Percentiles rank a stretch among this genome's conserved stretches.
Evolutionary conservation across 768 basidiomycete genomes (phyloP).

Genomic region (Phanerochaete carnosa): DNA sequence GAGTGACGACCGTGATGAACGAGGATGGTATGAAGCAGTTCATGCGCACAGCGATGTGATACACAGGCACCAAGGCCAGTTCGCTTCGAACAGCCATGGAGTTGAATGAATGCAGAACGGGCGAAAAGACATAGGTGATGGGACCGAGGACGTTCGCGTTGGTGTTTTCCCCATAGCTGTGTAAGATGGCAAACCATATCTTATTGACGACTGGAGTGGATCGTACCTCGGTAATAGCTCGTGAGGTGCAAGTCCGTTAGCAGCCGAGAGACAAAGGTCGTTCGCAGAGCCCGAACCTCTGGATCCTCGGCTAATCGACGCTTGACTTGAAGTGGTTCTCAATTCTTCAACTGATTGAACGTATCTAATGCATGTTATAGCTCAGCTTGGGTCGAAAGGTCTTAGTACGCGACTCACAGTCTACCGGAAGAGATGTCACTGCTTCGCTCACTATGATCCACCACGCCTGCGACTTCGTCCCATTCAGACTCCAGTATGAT

Average conservation of each 20-base stretch:
- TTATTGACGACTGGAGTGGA: neutral
- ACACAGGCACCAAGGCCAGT: constrained; percentile 24
- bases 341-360: constrained; percentile 1
- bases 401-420: neutral
- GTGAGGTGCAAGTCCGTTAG: neutral
- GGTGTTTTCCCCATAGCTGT: constrained; percentile 2
- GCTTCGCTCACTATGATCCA: neutral
- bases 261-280: neutral
- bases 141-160: neutral
- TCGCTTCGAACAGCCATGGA: constrained; percentile 15
- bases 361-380: neutral
- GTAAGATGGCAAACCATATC: neutral
- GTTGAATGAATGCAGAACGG: constrained; percentile 14
- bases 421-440: neutral
- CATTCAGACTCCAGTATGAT: constrained; percentile 17
- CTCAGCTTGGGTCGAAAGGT: neutral
- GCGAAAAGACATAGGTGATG: constrained; percentile 14
- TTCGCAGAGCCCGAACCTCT: constrained; percentile 2
- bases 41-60: constrained; percentile 43
- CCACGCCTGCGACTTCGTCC: constrained; percentile 13
- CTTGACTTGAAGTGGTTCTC: neutral
- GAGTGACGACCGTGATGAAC: constrained; percentile 41
- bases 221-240: neutral
- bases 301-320: neutral
- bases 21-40: constrained; percentile 51